These are phyloP conservation scores for Fusarium virguliforme DNA, from an alignment of 2,329 filamentous ascomycete genomes.

Conservation along the genomic window DNA sequence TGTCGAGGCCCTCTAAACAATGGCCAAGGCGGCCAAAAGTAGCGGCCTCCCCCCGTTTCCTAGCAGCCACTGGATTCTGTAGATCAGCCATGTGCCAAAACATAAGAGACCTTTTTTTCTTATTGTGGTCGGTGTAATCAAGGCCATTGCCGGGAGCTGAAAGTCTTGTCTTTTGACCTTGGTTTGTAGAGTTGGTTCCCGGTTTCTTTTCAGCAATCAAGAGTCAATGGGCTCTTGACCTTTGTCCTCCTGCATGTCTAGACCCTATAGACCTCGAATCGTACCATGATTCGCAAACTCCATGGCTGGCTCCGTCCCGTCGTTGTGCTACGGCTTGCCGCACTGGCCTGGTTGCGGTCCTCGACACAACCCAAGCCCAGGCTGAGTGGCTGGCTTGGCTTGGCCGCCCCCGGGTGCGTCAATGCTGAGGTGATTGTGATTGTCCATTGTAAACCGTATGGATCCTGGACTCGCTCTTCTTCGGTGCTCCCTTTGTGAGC, in stretches of 20 bases:
- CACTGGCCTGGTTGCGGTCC: constrained; percentile 38
- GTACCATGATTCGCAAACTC: constrained; percentile 35
- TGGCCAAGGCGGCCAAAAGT: constrained; percentile 31
- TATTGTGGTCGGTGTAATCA: constrained; percentile 17
- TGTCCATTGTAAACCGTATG: constrained; percentile 23
- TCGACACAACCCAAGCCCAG: constrained; percentile 3
- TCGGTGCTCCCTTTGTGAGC: constrained; percentile 1
- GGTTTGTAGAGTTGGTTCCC: background rate
- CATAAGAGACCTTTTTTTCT: constrained; percentile 2
- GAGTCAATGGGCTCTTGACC: constrained; percentile 2
- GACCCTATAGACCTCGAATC: constrained; percentile 33
- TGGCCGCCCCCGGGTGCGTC: constrained; percentile 24
- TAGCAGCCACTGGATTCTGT: constrained; percentile 39
- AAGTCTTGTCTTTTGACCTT: constrained; percentile 8
- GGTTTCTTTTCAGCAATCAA: constrained; percentile 21
- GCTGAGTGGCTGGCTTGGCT: constrained; percentile 36
- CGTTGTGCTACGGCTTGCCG: constrained; percentile 25
- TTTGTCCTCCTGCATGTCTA: constrained; percentile 29
- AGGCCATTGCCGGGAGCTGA: constrained; percentile 5
- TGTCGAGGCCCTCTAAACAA: constrained; percentile 37
- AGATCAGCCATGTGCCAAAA: constrained; percentile 37
- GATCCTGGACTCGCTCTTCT: background rate
- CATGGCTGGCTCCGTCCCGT: constrained; percentile 3
- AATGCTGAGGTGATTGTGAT: constrained; percentile 26
- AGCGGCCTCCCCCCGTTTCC: constrained; percentile 29